Percentiles rank a stretch among this genome's conserved stretches.
These are phyloP conservation scores for Golubevia pallescens DNA, from an alignment of 1,284 basidiomycete genomes.

Conservation along the genomic window DNA sequence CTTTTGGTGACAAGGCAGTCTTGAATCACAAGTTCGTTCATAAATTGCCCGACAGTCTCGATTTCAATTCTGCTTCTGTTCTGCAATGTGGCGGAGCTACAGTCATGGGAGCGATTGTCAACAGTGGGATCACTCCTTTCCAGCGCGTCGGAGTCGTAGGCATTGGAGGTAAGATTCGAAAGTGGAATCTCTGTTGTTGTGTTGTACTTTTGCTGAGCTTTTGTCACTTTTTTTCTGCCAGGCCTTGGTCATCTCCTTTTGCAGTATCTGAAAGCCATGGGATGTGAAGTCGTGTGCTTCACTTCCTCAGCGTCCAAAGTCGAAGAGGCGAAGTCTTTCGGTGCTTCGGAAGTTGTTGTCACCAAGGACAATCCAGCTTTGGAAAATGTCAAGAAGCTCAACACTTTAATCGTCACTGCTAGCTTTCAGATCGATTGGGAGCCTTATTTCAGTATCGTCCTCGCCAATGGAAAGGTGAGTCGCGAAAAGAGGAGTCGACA, in stretches of 20 bases:
- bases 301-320: slow-evolving; percentile 34
- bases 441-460: slow-evolving; percentile 33
- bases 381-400: slow-evolving; percentile 41
- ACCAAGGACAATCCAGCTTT: slow-evolving; percentile 44
- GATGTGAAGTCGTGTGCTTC: slow-evolving; percentile 40
- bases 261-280: too few species aligned
- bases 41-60: slow-evolving; percentile 41
- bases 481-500: too few species aligned
- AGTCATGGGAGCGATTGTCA: slow-evolving; percentile 36
- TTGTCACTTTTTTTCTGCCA: too few species aligned
- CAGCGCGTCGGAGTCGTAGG: slow-evolving; percentile 37
- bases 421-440: slow-evolving; percentile 49
- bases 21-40: slow-evolving; percentile 46
- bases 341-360: slow-evolving; percentile 43
- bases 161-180: slow-evolving; percentile 26
- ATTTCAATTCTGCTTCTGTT: slow-evolving; percentile 41
- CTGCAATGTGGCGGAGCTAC: slow-evolving; percentile 43
- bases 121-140: slow-evolving; percentile 18
- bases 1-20: slow-evolving; percentile 52
- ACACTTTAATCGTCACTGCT: slow-evolving; percentile 43
- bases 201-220: too few species aligned
- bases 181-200: too few species aligned
- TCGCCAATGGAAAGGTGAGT: too few species aligned
- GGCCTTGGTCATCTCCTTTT: too few species aligned
- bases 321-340: slow-evolving; percentile 39